A percentile compares a stretch with the other conserved stretches of the same genome.
phyloP scores from a whole-genome alignment of 805 yeast genomes.

The Lipomyces yamadae region DNA sequence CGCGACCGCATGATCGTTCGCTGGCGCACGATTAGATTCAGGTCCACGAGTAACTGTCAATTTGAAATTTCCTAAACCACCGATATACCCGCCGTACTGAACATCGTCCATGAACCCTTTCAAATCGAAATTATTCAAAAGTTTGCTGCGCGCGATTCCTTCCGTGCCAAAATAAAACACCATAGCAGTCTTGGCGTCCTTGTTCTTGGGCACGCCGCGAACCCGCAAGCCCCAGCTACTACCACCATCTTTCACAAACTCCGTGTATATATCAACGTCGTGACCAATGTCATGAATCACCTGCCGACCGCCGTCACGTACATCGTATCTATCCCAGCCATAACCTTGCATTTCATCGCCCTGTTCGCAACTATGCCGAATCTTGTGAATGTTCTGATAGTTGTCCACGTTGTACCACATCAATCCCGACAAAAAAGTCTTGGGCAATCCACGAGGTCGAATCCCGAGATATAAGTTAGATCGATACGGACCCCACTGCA shows the following conservation, averaged over 20 bases:
- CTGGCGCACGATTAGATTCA: constrained; percentile 51
- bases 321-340: constrained; percentile 88
- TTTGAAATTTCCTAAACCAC: constrained; percentile 69
- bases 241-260: constrained; percentile 69
- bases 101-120: constrained; percentile 45
- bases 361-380: constrained; percentile 76
- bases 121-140: constrained; percentile 36
- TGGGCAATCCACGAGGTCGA: constrained; percentile 73
- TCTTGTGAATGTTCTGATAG: constrained; percentile 54
- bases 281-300: constrained; percentile 68
- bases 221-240: constrained; percentile 74
- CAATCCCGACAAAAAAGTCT: constrained; percentile 74
- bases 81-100: constrained; percentile 57
- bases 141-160: constrained; percentile 44
- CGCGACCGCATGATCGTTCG: constrained; percentile 57
- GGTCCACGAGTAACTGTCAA: constrained; percentile 65
- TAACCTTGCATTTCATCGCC: constrained; percentile 70
- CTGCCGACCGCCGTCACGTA: constrained; percentile 85
- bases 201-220: constrained; percentile 63
- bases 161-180: constrained; percentile 82
- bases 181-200: constrained; percentile 57
- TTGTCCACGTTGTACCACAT: constrained; percentile 83
- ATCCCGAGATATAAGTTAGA: constrained; percentile 86
- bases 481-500: constrained; percentile 92
- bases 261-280: constrained; percentile 65